A percentile compares a stretch with the other conserved stretches of the same genome.
These are phyloP conservation scores for Rhizophora apiculata DNA, from an alignment of 345 rosid genomes.

Conservation along the genomic window DNA sequence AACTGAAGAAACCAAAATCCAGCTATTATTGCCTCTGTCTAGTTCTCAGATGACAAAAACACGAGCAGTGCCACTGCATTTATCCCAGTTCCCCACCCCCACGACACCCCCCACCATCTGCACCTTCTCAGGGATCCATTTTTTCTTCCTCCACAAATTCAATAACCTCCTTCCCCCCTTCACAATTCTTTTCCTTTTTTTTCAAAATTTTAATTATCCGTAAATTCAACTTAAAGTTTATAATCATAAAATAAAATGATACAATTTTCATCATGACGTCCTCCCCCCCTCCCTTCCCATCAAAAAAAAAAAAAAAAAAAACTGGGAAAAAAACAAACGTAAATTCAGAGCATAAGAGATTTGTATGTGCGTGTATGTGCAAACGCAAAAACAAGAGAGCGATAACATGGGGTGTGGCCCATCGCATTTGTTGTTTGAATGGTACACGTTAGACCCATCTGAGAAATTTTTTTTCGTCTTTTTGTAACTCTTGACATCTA, in stretches of 20 bases:
- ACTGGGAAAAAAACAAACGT: too few species aligned
- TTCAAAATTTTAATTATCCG: too few species aligned
- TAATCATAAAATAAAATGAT: background rate
- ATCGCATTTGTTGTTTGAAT: constrained; percentile 18
- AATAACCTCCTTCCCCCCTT: background rate
- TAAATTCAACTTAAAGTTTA: too few species aligned
- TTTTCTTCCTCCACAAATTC: constrained; percentile 7
- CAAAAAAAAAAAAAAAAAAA: too few species aligned
- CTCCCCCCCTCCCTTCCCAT: too few species aligned
- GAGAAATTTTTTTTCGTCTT: background rate
- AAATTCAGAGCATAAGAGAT: too few species aligned
- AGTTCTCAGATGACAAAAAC: constrained; percentile 40
- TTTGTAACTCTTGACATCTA: background rate
- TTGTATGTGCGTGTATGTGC: too few species aligned
- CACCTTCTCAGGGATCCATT: background rate
- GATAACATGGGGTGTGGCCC: background rate
- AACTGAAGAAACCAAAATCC: constrained; percentile 38
- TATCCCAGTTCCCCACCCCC: constrained; percentile 21
- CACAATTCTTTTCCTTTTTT: too few species aligned
- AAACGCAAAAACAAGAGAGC: too few species aligned
- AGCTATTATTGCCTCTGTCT: constrained; percentile 37
- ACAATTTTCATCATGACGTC: constrained; percentile 2
- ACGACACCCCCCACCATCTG: background rate
- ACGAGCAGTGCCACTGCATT: constrained; percentile 28
- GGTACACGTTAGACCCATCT: constrained; percentile 26